Conservation (phyloP, 176 grass and related monocot species). For the Phyllostachys edulis region DNA sequence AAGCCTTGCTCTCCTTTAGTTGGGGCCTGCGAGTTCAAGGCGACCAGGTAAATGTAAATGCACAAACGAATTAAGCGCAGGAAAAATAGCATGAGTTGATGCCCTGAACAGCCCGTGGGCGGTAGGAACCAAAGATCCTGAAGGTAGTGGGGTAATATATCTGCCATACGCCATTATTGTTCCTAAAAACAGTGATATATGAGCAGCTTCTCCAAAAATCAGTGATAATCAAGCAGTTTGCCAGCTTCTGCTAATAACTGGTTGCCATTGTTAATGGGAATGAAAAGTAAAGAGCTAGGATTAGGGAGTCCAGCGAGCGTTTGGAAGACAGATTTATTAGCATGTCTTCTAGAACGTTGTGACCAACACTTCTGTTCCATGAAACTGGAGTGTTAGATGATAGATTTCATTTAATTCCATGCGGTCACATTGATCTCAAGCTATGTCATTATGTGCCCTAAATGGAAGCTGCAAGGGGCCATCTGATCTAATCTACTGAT, state of each 20-base stretch:
- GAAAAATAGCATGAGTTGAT: not conserved
- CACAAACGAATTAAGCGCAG: not conserved
- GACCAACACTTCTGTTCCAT: not conserved
- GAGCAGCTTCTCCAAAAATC: not conserved
- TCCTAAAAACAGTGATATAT: not conserved
- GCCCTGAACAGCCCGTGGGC: not conserved
- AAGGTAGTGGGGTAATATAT: not conserved
- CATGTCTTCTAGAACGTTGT: not conserved
- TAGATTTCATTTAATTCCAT: conserved; percentile 6
- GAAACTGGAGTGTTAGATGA: not conserved
- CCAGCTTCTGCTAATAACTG: not conserved
- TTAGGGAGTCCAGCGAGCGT: not conserved
- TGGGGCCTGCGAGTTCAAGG: conserved; percentile 46
- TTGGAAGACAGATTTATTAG: not conserved
- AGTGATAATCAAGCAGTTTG: not conserved
- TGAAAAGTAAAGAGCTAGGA: not conserved
- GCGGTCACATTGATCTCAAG: not conserved
- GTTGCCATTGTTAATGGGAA: not conserved
- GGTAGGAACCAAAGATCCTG: not conserved
- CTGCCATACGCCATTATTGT: not conserved
- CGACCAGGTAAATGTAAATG: not conserved
- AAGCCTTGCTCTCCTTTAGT: conserved; percentile 60
- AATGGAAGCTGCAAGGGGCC: not conserved
- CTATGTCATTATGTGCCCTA: not conserved
- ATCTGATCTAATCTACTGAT: not conserved